Conservation (phyloP, 352 stramenopile genomes). For the Pythium insidiosum region DNA sequence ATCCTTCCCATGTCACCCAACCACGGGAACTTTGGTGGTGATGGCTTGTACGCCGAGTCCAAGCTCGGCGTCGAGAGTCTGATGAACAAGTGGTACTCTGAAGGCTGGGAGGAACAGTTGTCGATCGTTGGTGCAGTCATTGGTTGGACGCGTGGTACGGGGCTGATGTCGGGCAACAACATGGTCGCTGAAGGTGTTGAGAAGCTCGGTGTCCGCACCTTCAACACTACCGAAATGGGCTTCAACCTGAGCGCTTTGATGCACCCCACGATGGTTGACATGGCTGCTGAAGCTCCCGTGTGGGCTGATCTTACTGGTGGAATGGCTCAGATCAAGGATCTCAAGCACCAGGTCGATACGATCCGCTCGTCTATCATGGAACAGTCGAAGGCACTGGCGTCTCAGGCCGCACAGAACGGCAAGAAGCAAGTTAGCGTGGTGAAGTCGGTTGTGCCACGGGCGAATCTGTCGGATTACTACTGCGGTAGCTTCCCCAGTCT, state of each 20-base stretch:
- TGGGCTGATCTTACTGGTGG: conserved; percentile 77
- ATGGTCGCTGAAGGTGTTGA: conserved; percentile 76
- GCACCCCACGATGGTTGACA: conserved; percentile 71
- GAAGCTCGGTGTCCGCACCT: conserved; percentile 75
- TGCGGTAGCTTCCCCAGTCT: conserved; percentile 61
- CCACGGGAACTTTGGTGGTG: conserved; percentile 79
- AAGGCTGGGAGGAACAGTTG: conserved; percentile 83
- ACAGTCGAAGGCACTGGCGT: conserved; percentile 48
- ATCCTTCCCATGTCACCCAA: conserved; percentile 83
- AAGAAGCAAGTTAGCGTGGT: conserved; percentile 1
- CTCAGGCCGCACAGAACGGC: conserved; percentile 17
- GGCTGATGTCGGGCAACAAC: conserved; percentile 87
- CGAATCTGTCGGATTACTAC: conserved; percentile 73
- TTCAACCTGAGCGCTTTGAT: conserved; percentile 83
- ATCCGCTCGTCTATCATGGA: conserved; percentile 48
- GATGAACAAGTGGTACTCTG: conserved; percentile 82
- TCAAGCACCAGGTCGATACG: conserved; percentile 54
- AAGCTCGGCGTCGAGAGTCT: conserved; percentile 84
- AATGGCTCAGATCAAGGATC: conserved; percentile 65
- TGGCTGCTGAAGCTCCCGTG: conserved; percentile 57
- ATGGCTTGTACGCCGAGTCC: conserved; percentile 84
- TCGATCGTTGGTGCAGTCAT: conserved; percentile 81
- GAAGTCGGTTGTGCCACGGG: conserved; percentile 25
- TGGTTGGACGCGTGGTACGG: conserved; percentile 81
- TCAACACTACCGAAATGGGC: conserved; percentile 84